Conservation (phyloP, 1,139 yeast genomes). For the Lizanozyma gosingica region DNA sequence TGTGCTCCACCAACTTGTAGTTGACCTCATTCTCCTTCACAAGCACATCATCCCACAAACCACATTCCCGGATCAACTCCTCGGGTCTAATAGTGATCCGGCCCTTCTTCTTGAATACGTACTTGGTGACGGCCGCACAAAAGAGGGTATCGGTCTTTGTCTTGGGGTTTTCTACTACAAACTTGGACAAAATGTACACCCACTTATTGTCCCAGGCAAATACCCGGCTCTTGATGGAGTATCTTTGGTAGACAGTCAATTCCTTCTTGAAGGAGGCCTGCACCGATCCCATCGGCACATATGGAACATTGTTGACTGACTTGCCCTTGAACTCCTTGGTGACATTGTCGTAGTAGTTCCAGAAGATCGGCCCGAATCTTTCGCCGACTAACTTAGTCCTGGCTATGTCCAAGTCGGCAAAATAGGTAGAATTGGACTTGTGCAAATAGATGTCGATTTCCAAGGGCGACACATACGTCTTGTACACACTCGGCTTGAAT, state of each 20-base stretch:
- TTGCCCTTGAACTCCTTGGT: constrained; percentile 21
- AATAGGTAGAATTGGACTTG: constrained; percentile 81
- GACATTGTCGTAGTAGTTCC: constrained; percentile 29
- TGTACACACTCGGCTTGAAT: constrained; percentile 37
- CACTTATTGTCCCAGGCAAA: constrained; percentile 86
- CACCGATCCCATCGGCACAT: constrained; percentile 71
- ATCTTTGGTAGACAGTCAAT: constrained; percentile 56
- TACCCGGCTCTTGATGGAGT: constrained; percentile 47
- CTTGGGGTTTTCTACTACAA: constrained; percentile 31
- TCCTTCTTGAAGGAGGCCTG: constrained; percentile 63
- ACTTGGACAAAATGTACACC: constrained; percentile 64
- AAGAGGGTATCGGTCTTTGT: constrained; percentile 24
- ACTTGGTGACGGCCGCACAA: constrained; percentile 65
- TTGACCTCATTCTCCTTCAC: constrained; percentile 26
- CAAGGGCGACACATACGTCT: constrained; percentile 60
- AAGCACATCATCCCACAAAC: constrained; percentile 45
- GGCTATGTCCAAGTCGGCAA: constrained; percentile 74
- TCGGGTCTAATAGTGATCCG: constrained; percentile 63
- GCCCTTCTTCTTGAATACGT: constrained; percentile 65
- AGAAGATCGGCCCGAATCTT: constrained; percentile 45
- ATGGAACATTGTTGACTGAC: constrained; percentile 39
- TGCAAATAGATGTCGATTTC: constrained; percentile 85
- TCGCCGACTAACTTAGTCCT: constrained; percentile 55
- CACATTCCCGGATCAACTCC: constrained; percentile 48
- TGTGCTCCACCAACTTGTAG: constrained; percentile 20